A percentile compares a stretch with the other conserved stretches of the same genome.
Conservation (phyloP, 805 yeast genomes). For the Pichia membranifaciens region DNA sequence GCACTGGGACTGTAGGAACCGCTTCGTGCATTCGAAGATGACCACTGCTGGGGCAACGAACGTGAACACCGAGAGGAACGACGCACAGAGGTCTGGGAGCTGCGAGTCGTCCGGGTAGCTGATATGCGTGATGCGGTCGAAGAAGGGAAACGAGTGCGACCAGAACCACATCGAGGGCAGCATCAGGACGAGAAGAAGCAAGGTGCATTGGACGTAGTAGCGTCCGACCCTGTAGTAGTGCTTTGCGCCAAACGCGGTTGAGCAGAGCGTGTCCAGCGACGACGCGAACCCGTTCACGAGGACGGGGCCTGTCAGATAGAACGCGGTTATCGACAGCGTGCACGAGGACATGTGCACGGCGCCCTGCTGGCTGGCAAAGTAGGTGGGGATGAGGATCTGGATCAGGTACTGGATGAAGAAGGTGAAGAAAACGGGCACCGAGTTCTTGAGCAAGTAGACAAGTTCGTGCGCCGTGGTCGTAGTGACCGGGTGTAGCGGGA, state of each 20-base stretch:
- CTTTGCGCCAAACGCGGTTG: constrained; percentile 67
- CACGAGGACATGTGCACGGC: constrained; percentile 64
- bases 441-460: constrained; percentile 31
- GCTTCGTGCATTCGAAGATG: constrained; percentile 62
- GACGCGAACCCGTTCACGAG: constrained; percentile 71
- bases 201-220: constrained; percentile 58
- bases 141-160: constrained; percentile 46
- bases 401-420: constrained; percentile 63
- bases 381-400: constrained; percentile 67
- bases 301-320: constrained; percentile 67
- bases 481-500: constrained; percentile 9
- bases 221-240: constrained; percentile 60
- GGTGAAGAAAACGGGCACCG: constrained; percentile 58
- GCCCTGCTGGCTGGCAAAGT: constrained; percentile 65
- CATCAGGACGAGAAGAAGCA: constrained; percentile 41
- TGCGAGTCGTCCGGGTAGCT: constrained; percentile 29
- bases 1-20: constrained; percentile 70
- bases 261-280: constrained; percentile 68
- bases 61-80: constrained; percentile 46
- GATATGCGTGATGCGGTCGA: constrained; percentile 31
- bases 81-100: constrained; percentile 44
- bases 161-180: constrained; percentile 55
- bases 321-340: constrained; percentile 66
- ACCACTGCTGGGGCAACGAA: constrained; percentile 65
- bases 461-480: constrained; percentile 19